Base-by-base conservation (phyloP, 1,139 yeast genomes). In the Saccharomyces hybrid region DNA sequence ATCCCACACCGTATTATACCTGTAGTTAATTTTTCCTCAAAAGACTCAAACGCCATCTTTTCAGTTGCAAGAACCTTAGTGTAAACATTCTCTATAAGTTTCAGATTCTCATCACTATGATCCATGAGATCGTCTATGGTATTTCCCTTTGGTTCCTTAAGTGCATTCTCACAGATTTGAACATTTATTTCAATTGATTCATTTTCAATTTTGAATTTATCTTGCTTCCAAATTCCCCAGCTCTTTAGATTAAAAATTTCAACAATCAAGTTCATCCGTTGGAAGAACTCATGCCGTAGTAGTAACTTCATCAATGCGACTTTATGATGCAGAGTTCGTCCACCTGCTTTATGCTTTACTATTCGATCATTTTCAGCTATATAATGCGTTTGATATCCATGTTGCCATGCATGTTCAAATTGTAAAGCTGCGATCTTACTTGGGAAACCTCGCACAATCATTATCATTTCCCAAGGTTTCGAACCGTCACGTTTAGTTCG, bases 361-460 rank as follows among this genome's bases (percentile, higher is more conserved):
- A 77, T 54, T 42, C 70, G 58, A 13, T 61, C 62, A 1, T 68
- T 70, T 0, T 61, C 61, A 1, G 70, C 62, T 3, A 86, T 82
- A 63, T 81, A 88, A 48, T 90, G 73, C 0, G 95, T 84, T 52
- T 74, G 77, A 58, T 82, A 75, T 0, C 86, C 76, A 67, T 87
- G 93, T 62, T 88, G 95, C 80, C 88, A 83, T 1, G 95, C 91
- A 68, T 85, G 88, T 62, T 84, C 85, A 58, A 74, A 75, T 66
- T 86, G 91, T 53, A 88, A 70, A 0, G 95, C 95, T 5, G 84
- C 71, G 2, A 84, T 75, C 58, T 80, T 80, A n/a, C 83, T 80
- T 0, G 89, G 89, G 65, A 88, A 88, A 7, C 91, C 90, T 61
- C 83, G 73, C 0, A 88, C 84, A 3, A 83, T 64, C 50, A 80